Evolutionary conservation across 1,139 yeast species (phyloP), one percentile per base, ranked within the genome.

Genomic region (Nadsonia commutata): DNA sequence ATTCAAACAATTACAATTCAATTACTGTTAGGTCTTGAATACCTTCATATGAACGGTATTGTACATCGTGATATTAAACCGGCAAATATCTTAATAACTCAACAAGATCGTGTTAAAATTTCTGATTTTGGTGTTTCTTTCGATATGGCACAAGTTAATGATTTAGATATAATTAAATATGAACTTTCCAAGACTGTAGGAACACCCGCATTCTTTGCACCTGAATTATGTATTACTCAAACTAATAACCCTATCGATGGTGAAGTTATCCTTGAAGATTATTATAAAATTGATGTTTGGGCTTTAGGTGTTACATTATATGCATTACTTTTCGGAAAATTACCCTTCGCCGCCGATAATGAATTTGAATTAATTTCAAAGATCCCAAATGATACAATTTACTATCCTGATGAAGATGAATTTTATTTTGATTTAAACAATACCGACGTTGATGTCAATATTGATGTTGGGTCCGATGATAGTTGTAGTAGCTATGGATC

Each of bases 51-150:
- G 54, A 95, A 86, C 59, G 96, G 96, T 4, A 85, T 93, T 45
- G 84, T 93, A 18, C 99, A 93, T 62, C 74, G 99, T 47, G 99
- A 93, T 62, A 90, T 93, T 48, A 93, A 93, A 59, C 99, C 99
- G 1, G 96, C 98, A 2, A 93, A 93, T 57, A 63, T 93, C 47
- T 68, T 93, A 45, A 77, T 86, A 3, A 72, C 84, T 33, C 68
- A 74, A 18, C 79, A 82, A 51, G 78, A 80, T 45, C 69, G 72
- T 3, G 97, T 90, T 23, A 90, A 90, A 61, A 93, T 93, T 31
- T 81, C 94, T 21, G 99, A 90, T 64, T 93, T 93, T 63, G 99
- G 99, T 18, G 95, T 93, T 8, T 86, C 97, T 63, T 93, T 94
- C 1, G 1, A 27, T 27, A 27, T 27, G 9, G 71, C 82, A 0